Evolutionary conservation across 208 protist genomes (phyloP), one percentile per base, ranked within the genome.

Genomic region (Crithidia acanthocephali): DNA sequence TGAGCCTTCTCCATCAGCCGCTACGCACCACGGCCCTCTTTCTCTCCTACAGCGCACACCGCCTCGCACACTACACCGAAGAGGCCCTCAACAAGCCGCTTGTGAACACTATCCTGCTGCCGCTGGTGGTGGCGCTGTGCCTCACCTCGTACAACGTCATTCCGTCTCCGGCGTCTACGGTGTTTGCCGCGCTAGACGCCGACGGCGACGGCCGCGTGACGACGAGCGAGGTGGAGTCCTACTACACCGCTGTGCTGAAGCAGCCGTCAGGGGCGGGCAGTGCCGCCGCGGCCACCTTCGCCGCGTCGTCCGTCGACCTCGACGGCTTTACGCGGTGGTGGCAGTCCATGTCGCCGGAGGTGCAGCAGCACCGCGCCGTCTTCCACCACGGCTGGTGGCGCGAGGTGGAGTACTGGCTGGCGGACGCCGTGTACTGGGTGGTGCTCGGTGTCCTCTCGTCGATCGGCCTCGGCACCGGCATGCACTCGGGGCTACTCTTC

Each of bases 401-500:
- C 20, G 91, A 96, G 75, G 61, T 79, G 51, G 91, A 96, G 75
- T 94, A 91, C 76, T 57, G 86, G 56, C 63, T 94, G 50, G 88
- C 74, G 9, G 91, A 92, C 78, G 90, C 78, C 4, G 23, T 95
- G n/a, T 97, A 90, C 71, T 98, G 94, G 93, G 65, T 98, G 15
- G 74, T 87, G 20, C 84, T 98, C 5, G 96, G 96, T 37, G 80
- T 98, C 35, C 80, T 97, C 18, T 97, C 92, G 37, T 98, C 94
- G 42, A 73, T 97, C 67, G 93, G 93, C n/a, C 78, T 97, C 56
- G 97, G 97, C 44, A 98, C 95, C 25, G 97, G 97, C 35, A 91
- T 98, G 80, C 97, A 99, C 79, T 98, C 96, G 5, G 97, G 97
- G 25, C 68, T 99, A 30, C 73, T 99, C 40, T 98, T 98, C 65